Evolutionary conservation across 1,284 basidiomycete genomes (phyloP).

Genomic region (Apiotrichum sp.): DNA sequence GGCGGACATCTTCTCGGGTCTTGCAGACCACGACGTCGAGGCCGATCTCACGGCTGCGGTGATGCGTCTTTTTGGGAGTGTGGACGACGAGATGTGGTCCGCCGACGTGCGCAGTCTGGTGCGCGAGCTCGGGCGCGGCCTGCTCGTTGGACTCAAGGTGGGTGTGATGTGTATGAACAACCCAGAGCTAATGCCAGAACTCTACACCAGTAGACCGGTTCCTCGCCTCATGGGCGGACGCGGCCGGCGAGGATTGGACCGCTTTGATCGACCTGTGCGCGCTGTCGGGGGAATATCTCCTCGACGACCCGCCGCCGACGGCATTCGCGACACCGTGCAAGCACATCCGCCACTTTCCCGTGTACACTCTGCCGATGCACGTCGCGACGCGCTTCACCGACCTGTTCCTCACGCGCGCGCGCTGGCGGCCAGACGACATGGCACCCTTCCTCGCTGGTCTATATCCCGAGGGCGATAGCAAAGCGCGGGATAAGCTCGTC

Average conservation of each 20-base stretch:
- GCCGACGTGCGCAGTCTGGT: slow-evolving; percentile 30
- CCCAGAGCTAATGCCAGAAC: slow-evolving; percentile 40
- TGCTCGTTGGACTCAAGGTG: slow-evolving; percentile 62
- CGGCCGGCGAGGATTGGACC: slow-evolving; percentile 66
- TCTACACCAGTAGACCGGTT: slow-evolving; percentile 51
- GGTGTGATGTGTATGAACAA: slow-evolving; percentile 7
- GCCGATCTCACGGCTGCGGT: slow-evolving; percentile 60
- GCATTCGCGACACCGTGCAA: slow-evolving; percentile 22
- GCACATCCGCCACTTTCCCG: slow-evolving; percentile 63
- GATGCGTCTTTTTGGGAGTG: slow-evolving; percentile 69
- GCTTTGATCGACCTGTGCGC: slow-evolving; percentile 54
- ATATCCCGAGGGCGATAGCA: slow-evolving; percentile 60
- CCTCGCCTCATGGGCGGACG: slow-evolving; percentile 59
- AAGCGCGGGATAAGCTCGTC: slow-evolving; percentile 77
- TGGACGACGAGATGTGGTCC: slow-evolving; percentile 37
- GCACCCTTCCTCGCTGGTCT: slow-evolving; percentile 72
- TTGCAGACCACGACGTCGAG: slow-evolving; percentile 69
- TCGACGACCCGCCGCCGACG: slow-evolving; percentile 22
- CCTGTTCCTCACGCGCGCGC: slow-evolving; percentile 67
- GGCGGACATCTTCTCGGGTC: slow-evolving; percentile 49
- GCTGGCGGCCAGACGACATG: slow-evolving; percentile 76
- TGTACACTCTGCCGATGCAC: slow-evolving; percentile 62
- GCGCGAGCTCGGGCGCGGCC: slow-evolving; percentile 51
- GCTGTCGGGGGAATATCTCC: slow-evolving; percentile 65
- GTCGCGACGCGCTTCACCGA: slow-evolving; percentile 72